A percentile compares a stretch with the other conserved stretches of the same genome.
phyloP scores from a whole-genome alignment of 2,329 filamentous ascomycete species.

The Dactylonectria estremocensis region DNA sequence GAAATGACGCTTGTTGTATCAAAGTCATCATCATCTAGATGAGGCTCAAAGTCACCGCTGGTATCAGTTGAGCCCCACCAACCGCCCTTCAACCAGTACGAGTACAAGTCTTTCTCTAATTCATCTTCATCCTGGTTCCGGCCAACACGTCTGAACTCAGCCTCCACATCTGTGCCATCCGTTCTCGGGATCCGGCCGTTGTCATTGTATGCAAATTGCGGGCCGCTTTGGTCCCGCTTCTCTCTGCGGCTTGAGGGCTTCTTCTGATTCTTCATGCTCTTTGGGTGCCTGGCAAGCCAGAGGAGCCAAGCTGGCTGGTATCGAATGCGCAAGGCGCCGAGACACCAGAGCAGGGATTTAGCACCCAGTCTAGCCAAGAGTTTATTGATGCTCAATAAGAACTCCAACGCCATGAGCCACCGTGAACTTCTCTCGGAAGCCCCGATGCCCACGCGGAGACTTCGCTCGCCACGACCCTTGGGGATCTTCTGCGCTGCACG shows the following conservation, averaged over 20 bases:
- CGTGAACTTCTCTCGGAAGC: conserved; percentile 83
- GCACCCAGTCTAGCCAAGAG: conserved; percentile 53
- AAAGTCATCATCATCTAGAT: conserved; percentile 70
- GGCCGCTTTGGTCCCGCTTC: conserved; percentile 25
- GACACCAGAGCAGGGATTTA: conserved; percentile 67
- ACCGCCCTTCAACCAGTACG: conserved; percentile 87
- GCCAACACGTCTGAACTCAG: conserved; percentile 76
- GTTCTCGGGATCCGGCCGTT: conserved; percentile 70
- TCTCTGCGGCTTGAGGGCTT: conserved; percentile 36
- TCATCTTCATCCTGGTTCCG: conserved; percentile 70
- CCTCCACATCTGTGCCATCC: conserved; percentile 84
- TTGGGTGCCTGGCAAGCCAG: conserved; percentile 63
- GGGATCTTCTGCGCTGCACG: conserved; percentile 74
- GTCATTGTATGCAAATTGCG: conserved; percentile 54
- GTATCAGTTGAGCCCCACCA: conserved; percentile 88
- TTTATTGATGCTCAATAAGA: conserved; percentile 79
- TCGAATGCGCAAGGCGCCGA: conserved; percentile 62
- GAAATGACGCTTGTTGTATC: conserved; percentile 89
- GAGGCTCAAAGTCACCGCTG: conserved; percentile 82
- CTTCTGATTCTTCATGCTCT: conserved; percentile 46
- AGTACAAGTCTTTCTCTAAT: conserved; percentile 83
- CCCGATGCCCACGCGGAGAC: conserved; percentile 78
- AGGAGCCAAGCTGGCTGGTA: conserved; percentile 67
- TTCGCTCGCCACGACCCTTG: conserved; percentile 63
- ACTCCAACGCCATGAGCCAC: conserved; percentile 83